A percentile compares a stretch with the other conserved stretches of the same genome.
Conservation (phyloP, 192 early-diverging fungal species). For the Entomortierella chlamydospora region DNA sequence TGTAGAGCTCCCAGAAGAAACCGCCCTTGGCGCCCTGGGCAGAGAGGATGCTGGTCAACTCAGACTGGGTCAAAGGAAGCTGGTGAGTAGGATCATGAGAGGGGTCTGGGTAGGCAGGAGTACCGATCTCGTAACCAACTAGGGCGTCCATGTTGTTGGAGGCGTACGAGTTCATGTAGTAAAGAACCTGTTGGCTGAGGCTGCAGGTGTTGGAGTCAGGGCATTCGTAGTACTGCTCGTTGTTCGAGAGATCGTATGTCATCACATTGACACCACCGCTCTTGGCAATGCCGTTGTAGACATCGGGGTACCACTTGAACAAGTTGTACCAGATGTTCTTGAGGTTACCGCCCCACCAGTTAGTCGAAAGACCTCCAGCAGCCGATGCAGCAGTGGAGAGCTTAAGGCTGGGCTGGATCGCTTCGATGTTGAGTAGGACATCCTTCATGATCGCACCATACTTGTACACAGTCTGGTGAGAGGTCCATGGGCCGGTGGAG, state of each 20-base stretch:
- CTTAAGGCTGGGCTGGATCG: slow-evolving; percentile 28
- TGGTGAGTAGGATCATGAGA: slow-evolving; percentile 50
- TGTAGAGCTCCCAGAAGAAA: slow-evolving; percentile 57
- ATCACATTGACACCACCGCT: slow-evolving; percentile 51
- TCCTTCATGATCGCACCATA: slow-evolving; percentile 47
- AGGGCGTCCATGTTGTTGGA: slow-evolving; percentile 39
- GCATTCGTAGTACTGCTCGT: slow-evolving; percentile 45
- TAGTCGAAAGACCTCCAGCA: slow-evolving; percentile 52
- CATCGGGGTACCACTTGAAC: slow-evolving; percentile 46
- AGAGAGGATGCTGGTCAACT: slow-evolving; percentile 40
- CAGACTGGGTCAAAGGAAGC: slow-evolving; percentile 44
- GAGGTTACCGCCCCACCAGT: slow-evolving; percentile 55
- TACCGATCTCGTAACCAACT: slow-evolving; percentile 55
- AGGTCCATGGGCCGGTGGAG: slow-evolving; percentile 37
- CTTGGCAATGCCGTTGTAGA: slow-evolving; percentile 47
- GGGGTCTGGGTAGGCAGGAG: slow-evolving; percentile 47
- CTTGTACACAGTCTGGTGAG: slow-evolving; percentile 53
- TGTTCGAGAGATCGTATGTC: slow-evolving; percentile 54
- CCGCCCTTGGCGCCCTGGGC: slow-evolving; percentile 50
- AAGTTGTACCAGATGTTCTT: slow-evolving; percentile 56
- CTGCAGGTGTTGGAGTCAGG: slow-evolving; percentile 39
- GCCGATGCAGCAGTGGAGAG: slow-evolving; percentile 47
- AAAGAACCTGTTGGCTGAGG: slow-evolving; percentile 44
- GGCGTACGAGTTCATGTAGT: slow-evolving; percentile 53
- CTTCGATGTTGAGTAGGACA: slow-evolving; percentile 40